phyloP scores from a whole-genome alignment of 768 basidiomycete genomes.

The Hebeloma cylindrosporum region DNA sequence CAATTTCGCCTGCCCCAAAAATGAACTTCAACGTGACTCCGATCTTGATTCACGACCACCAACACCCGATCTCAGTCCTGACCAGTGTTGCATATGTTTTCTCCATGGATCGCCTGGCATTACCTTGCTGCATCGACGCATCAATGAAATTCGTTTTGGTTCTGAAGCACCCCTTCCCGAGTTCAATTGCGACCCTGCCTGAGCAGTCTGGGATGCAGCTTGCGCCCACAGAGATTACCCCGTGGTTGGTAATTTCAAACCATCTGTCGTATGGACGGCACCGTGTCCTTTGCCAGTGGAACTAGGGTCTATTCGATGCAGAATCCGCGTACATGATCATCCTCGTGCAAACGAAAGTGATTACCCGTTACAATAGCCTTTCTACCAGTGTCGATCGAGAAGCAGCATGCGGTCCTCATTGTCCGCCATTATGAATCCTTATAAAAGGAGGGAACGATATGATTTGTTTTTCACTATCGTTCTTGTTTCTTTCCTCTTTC shows the following conservation, averaged over 20 bases:
- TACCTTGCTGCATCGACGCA: not conserved
- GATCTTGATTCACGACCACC: not conserved
- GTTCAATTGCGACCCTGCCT: not conserved
- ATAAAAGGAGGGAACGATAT: slow-evolving; percentile 10
- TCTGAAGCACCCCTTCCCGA: not conserved
- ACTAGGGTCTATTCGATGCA: too few relatives aligned
- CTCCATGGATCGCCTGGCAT: slow-evolving; percentile 6
- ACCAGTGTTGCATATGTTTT: not conserved
- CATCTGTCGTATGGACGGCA: not conserved
- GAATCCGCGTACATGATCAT: too few relatives aligned
- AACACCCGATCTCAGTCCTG: slow-evolving; percentile 4
- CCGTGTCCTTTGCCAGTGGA: not conserved
- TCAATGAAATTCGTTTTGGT: slow-evolving; percentile 5
- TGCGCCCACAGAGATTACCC: slow-evolving; percentile 4
- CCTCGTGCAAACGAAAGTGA: slow-evolving; percentile 18
- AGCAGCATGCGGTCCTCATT: slow-evolving; percentile 21
- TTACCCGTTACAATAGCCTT: slow-evolving; percentile 9
- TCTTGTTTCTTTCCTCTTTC: slow-evolving; percentile 1
- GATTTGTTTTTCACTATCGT: slow-evolving; percentile 8
- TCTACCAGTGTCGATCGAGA: slow-evolving; percentile 13
- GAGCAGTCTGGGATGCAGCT: not conserved
- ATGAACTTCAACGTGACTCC: too few relatives aligned
- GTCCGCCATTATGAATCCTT: slow-evolving; percentile 6
- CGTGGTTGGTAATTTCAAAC: not conserved
- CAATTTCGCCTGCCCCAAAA: too few relatives aligned